Base-by-base conservation (phyloP, 371 early-diverging fungal species). In the Lichtheimia corymbifera region DNA sequence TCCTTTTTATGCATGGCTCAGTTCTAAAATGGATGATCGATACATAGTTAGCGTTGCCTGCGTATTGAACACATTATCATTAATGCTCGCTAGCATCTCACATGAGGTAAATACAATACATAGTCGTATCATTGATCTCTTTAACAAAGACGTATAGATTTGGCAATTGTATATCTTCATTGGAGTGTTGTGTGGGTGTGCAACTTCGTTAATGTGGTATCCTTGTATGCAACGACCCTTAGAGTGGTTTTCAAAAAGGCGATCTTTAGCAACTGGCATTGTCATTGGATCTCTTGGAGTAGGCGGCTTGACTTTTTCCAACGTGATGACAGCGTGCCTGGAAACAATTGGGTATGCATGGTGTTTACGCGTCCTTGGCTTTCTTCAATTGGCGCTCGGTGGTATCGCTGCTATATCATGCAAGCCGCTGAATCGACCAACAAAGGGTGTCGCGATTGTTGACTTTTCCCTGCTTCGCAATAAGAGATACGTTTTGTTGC, bases 261-360 rank as follows among this genome's bases (percentile, higher is more conserved):
- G 64, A n/a, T 54, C 58, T 15, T 45, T 64, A 15, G 64, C 64
- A 22, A 50, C 57, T 27, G 64, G 64, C 2, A 49, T 64, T 15
- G 53, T 53, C 18, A 53, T 61, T 22, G 73, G 88, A 58, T 92
- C 92, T 3, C 80, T 82, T 2, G 87, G 88, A 49, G 57, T 89
- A 14, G 92, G 92, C 44, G 91, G 90, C n/a, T 68, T 91, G 18
- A 59, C 74, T 47, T 53, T 88, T 12, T 77, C 86, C 15, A 83
- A 85, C 49, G 69, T 82, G 6, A 75, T 76, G 1, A 80, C 79
- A 13, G 79, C 83, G 2, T 68, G 83, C 50, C 70, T 90, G 25
- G 45, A 67, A 4, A 54, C 64, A 0, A 44, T 89, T 14, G 88
- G 83, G 2, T 79, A 83, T 58, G 74, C 68, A 27, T 90, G 91